Conservation (phyloP, 345 rosid genomes). For the Cardamine chenopodiifolia region DNA sequence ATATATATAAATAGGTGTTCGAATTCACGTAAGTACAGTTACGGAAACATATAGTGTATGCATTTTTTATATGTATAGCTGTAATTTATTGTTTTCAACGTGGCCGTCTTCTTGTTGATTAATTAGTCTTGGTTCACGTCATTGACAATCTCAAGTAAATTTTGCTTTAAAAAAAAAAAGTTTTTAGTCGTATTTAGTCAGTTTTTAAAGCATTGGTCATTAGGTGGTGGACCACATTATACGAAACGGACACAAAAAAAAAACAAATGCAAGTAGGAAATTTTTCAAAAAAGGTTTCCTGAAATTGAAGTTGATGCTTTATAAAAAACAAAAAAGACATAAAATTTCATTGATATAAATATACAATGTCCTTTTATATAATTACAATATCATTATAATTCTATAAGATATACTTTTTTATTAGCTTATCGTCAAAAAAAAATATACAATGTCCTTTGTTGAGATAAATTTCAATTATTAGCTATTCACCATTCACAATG, state of each 20-base stretch:
- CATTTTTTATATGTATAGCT: conserved; percentile 27
- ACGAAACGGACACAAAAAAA: conserved; percentile 10
- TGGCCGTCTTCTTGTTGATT: conserved; percentile 39
- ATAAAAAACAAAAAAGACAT: neutral
- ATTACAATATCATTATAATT: neutral
- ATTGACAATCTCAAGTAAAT: conserved; percentile 34
- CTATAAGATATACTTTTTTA: too few species aligned
- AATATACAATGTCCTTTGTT: neutral
- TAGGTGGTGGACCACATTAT: conserved; percentile 30
- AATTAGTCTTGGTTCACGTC: conserved; percentile 31
- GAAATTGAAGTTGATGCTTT: neutral
- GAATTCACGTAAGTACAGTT: conserved; percentile 43
- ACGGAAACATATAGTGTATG: conserved; percentile 9
- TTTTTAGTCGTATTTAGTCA: conserved; percentile 1
- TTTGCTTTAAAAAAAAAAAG: neutral
- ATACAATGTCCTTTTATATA: too few species aligned
- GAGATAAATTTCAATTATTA: neutral
- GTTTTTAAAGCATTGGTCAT: conserved; percentile 25
- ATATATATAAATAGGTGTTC: conserved; percentile 2
- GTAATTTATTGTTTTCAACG: conserved; percentile 32
- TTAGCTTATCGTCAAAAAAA: neutral
- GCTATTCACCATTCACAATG: neutral
- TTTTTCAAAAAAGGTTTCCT: neutral
- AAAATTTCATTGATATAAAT: neutral
- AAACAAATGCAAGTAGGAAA: conserved; percentile 7